phyloP scores from a whole-genome alignment of 2,329 filamentous ascomycete genomes.

The Teratosphaeria viscida region DNA sequence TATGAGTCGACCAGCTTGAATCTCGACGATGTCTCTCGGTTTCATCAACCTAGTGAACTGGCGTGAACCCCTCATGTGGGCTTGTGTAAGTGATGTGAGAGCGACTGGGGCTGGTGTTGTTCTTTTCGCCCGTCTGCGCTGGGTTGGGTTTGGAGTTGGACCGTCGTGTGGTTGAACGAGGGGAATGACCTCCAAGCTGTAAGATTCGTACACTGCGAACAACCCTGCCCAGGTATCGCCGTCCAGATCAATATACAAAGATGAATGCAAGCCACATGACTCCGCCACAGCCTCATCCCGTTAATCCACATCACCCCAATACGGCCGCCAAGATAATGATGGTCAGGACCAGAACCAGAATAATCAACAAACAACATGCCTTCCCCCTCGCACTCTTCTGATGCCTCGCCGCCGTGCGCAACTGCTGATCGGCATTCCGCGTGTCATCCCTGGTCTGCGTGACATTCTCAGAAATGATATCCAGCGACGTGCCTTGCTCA shows the following conservation, averaged over 20 bases:
- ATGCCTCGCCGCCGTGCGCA: constrained; percentile 76
- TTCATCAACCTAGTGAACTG: no score
- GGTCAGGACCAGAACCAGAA: constrained; percentile 77
- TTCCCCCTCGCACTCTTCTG: constrained; percentile 94
- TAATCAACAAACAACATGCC: constrained; percentile 82
- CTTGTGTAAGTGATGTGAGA: no score
- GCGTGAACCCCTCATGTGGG: no score
- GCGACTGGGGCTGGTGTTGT: no score
- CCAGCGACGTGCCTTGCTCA: constrained; percentile 82
- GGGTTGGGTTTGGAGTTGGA: no score
- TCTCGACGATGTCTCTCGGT: no score
- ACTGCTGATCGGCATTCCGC: constrained; percentile 72
- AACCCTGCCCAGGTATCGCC: neutral
- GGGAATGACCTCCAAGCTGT: no score
- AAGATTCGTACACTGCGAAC: neutral
- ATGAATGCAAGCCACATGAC: neutral
- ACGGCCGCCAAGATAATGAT: constrained; percentile 83
- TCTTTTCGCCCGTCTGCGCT: no score
- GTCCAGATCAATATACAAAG: neutral
- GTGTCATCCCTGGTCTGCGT: constrained; percentile 73
- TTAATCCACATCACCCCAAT: constrained; percentile 45
- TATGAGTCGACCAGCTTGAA: no score
- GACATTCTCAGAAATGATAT: constrained; percentile 81
- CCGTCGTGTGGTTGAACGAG: no score
- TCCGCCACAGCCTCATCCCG: neutral